Evolutionary conservation across 257 asterid species (phyloP), one percentile per base, ranked within the genome.

Genomic region (Misopates orontium): DNA sequence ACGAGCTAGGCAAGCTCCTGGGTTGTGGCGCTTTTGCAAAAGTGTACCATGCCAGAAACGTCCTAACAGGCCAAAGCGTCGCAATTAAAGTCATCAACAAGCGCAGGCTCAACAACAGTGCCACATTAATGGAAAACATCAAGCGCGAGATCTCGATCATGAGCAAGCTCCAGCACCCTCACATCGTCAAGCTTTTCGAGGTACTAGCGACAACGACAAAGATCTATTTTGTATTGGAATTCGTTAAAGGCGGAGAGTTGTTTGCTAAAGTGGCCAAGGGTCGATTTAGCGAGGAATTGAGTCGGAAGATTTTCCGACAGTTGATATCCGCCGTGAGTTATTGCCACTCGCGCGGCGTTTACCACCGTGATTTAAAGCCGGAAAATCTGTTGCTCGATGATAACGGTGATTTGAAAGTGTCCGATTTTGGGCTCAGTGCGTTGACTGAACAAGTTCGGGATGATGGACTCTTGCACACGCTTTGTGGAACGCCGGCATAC

Each of bases 401-500:
- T 14, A 77, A 76, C 44, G 78, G 75, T 25, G 69, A 77, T 17
- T 36, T 82, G 1, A 79, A 82, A 55, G 81, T 82, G 3, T 71
- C 85, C 5, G 87, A 79, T 59, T 77, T 82, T 56, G 83, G 85
- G 0, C 83, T 82, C 11, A 79, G 85, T 62, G 83, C 85, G 41
- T 77, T 41, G 60, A n/a, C 63, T 1, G 83, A 79, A 1, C 83
- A 82, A 10, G 67, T 79, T 1, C 72, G 49, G 1, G 42, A 62
- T 1, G 80, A 75, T 32, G 85, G 83, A 0, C 75, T 77, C 5
- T 57, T 79, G 16, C 85, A 82, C 56, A 82, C 88, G 4, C 76
- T 82, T 1, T 82, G 87, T 56, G 87, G 87, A 13, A 79, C 87
- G 15, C 85, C 85, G 62, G 82, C 85, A 0, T 82, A 77, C 36